Conservation (phyloP, 768 basidiomycete genomes). For the Tulasnella calospora region DNA sequence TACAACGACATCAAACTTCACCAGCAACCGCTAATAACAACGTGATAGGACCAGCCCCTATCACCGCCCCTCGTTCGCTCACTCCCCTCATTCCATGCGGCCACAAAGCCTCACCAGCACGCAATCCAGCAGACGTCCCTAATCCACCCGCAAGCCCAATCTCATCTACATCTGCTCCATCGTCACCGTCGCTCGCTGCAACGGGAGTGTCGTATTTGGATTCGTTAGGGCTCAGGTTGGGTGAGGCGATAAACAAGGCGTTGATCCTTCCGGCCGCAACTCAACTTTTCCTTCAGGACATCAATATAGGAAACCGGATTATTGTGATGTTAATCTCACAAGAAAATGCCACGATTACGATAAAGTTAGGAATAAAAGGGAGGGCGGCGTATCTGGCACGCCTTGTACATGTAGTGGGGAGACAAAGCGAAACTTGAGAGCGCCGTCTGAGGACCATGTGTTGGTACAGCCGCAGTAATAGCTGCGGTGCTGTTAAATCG, state of each 20-base stretch:
- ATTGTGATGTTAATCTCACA: too few relatives aligned
- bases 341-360: too few relatives aligned
- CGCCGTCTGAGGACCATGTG: too few relatives aligned
- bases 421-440: too few relatives aligned
- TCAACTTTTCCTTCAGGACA: neutral
- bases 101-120: neutral
- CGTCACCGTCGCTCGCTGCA: too few relatives aligned
- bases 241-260: slow-evolving; percentile 75
- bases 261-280: slow-evolving; percentile 29
- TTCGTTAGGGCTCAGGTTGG: slow-evolving; percentile 67
- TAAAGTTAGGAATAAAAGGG: too few relatives aligned
- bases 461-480: too few relatives aligned
- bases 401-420: too few relatives aligned
- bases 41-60: neutral
- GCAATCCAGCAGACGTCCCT: slow-evolving; percentile 53
- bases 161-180: neutral
- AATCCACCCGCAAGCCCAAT: neutral
- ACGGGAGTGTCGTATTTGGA: slow-evolving; percentile 68
- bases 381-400: too few relatives aligned
- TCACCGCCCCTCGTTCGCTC: slow-evolving; percentile 28
- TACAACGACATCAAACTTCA: slow-evolving; percentile 1
- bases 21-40: slow-evolving; percentile 6
- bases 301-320: slow-evolving; percentile 47
- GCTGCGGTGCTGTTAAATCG: too few relatives aligned
- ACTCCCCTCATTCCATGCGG: slow-evolving; percentile 47